Conservation (phyloP, 169 alveolate genomes). For the Sarcocystis neurona region DNA sequence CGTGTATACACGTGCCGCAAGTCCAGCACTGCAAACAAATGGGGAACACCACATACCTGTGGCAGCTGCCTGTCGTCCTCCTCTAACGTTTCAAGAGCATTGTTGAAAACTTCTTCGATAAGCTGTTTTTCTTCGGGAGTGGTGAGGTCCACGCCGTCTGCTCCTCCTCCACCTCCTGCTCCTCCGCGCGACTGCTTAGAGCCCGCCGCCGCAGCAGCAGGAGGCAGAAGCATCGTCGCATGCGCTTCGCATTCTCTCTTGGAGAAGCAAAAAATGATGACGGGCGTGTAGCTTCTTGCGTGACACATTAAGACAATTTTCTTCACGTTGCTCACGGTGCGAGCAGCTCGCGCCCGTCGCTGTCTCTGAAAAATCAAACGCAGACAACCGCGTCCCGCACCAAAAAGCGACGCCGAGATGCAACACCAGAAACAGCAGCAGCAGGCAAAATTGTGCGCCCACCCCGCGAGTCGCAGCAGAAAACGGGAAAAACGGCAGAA, state of each 20-base stretch:
- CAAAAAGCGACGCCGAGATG: no score
- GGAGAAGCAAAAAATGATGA: constrained; percentile 95
- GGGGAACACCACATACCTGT: constrained; percentile 33
- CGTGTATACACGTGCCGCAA: background rate
- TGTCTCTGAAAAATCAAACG: background rate
- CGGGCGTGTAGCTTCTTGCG: constrained; percentile 87
- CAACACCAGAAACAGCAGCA: no score
- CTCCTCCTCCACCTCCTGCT: background rate
- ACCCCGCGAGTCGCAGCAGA: background rate
- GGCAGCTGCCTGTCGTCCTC: constrained; percentile 85
- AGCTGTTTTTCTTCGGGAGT: constrained; percentile 85
- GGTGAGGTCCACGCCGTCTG: constrained; percentile 69
- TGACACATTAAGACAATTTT: constrained; percentile 92
- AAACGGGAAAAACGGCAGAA: background rate
- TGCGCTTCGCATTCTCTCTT: constrained; percentile 96
- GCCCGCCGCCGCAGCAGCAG: constrained; percentile 74
- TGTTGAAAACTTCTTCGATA: constrained; percentile 91
- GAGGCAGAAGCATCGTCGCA: constrained; percentile 89
- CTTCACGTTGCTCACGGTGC: constrained; percentile 85
- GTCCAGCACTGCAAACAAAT: no score
- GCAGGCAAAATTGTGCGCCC: no score
- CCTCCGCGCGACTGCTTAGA: constrained; percentile 82
- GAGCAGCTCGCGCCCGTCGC: background rate
- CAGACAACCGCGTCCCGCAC: background rate
- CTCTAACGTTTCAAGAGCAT: constrained; percentile 95